Evolutionary conservation across 441 rosid genomes (phyloP), one percentile per base, ranked within the genome.

Genomic region (Gossypium schwendimanii): DNA sequence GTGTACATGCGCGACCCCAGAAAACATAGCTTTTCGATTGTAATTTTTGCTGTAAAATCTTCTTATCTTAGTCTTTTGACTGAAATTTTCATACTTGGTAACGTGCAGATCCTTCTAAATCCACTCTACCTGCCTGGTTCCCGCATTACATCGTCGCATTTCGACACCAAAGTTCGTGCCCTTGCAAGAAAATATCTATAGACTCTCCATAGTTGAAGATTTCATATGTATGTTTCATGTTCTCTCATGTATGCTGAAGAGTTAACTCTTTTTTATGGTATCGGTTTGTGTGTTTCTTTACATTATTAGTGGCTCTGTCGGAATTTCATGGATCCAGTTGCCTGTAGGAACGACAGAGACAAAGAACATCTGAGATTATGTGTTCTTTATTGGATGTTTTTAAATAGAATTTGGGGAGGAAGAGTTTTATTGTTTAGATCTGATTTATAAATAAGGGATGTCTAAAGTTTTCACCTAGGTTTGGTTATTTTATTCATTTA

Each of bases 61-160:
- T 6, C 36, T 33, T 33, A 33, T 33, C 39, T 31, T 31, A 31
- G 36, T 31, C 36, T 31, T 31, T 31, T 23, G 45, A 62, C 76
- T 53, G 15, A 73, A 33, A n/a, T 31, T 18, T 24, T 59, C 50
- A 14, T 41, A 31, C 14, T 47, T 33, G 67, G 39, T 47, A 67
- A 67, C 60, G 70, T 86, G 87, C 93, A 95, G 98, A 89, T 77
- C 63, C 92, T 95, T 87, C 92, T 90, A 52, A 93, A 95, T 77
- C 99, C 98, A 0, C 88, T 93, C 21, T 91, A 91, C 77, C 76
- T 95, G 75, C 98, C 97, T 0, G 99, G 98, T 63, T 93, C 97
- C 74, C 91, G 96, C 75, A 86, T 95, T 4, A 69, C 94, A 41
- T 91, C 97, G 9, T 81, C 99, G 14, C 97, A 91, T 86, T 95